Percentiles rank a stretch among this genome's conserved stretches.
These are phyloP conservation scores for Mrakia blollopis DNA, from an alignment of 768 basidiomycete species.

Conservation along the genomic window DNA sequence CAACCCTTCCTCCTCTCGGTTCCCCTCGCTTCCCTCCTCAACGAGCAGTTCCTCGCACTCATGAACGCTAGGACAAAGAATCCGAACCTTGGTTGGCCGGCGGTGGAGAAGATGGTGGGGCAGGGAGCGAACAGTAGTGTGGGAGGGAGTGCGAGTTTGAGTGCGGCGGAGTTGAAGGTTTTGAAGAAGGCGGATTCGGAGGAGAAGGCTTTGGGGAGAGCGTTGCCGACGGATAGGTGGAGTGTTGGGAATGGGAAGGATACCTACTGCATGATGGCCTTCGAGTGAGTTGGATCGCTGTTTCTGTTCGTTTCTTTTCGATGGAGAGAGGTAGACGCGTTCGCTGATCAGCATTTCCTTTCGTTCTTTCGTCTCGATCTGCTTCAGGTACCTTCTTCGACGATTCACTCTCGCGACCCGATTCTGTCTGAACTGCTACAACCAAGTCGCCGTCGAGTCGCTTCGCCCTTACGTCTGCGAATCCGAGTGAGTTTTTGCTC, in stretches of 20 bases:
- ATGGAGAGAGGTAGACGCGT: constrained; percentile 35
- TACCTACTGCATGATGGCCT: not conserved
- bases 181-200: constrained; percentile 23
- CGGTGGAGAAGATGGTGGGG: constrained; percentile 56
- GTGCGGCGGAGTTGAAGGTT: constrained; percentile 47
- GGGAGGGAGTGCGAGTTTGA: constrained; percentile 43
- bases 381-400: constrained; percentile 55
- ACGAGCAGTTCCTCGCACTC: constrained; percentile 55
- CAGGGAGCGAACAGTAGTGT: constrained; percentile 44
- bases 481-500: constrained; percentile 41
- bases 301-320: too few relatives aligned
- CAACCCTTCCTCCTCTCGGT: constrained; percentile 61
- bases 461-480: constrained; percentile 72
- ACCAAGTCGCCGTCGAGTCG: constrained; percentile 53
- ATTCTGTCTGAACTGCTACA: constrained; percentile 72
- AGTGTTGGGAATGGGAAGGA: too few relatives aligned
- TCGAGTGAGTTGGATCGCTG: constrained; percentile 39
- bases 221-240: not conserved
- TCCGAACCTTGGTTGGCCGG: constrained; percentile 59
- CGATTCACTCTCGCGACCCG: constrained; percentile 60
- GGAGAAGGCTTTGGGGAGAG: not conserved
- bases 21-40: constrained; percentile 59
- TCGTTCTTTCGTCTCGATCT: constrained; percentile 42
- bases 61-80: constrained; percentile 54
- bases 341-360: not conserved